phyloP scores from a whole-genome alignment of 2,329 filamentous ascomycete species.

The Hypoxylon sp. region DNA sequence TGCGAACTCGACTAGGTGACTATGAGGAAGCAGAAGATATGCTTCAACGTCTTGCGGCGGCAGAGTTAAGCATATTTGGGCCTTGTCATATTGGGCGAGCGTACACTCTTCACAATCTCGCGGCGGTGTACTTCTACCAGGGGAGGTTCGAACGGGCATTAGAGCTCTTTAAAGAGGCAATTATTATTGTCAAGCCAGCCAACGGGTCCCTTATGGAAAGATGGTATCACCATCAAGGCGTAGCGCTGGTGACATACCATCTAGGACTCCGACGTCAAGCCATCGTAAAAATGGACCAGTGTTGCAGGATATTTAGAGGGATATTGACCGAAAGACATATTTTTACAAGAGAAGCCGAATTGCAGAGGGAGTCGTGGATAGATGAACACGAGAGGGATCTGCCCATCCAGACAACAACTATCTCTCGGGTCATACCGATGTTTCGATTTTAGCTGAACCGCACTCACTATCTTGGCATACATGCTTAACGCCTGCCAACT shows the following conservation, averaged over 20 bases:
- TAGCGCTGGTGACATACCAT: not conserved
- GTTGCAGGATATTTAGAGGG: not conserved
- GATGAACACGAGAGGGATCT: not conserved
- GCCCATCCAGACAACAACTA: not conserved
- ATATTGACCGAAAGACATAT: not conserved
- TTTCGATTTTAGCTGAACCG: not conserved
- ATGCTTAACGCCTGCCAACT: not conserved
- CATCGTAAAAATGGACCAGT: not conserved
- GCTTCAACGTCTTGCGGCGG: not conserved
- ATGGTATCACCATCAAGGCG: not conserved
- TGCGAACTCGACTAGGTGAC: not conserved
- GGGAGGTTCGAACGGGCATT: not conserved
- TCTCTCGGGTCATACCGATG: not conserved
- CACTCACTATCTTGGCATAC: not conserved
- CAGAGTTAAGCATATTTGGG: not conserved
- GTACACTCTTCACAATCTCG: conserved; percentile 15
- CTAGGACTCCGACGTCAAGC: not conserved
- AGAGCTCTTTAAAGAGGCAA: not conserved
- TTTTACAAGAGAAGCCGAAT: not conserved
- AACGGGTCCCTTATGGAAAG: not conserved
- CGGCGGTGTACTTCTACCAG: conserved; percentile 6
- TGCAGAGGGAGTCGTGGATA: not conserved
- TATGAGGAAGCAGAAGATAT: conserved; percentile 15
- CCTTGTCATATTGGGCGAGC: not conserved
- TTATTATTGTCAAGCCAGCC: not conserved